A percentile compares a stretch with the other conserved stretches of the same genome.
These are phyloP conservation scores for Amesomyces nigricolor DNA, from an alignment of 2,329 filamentous ascomycete species.

Conservation along the genomic window DNA sequence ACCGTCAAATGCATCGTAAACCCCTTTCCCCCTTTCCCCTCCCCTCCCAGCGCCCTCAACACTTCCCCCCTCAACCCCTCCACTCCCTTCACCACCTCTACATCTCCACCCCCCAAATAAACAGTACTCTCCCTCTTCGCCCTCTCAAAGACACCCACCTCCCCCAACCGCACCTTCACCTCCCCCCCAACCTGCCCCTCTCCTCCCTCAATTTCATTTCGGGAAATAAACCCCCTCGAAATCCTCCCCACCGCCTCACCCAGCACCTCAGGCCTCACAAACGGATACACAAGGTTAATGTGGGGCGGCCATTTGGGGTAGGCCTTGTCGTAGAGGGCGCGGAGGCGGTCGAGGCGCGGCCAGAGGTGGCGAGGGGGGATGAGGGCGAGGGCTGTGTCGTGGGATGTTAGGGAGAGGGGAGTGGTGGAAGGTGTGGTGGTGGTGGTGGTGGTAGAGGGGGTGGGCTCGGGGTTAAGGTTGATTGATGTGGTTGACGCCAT, in stretches of 20 bases:
- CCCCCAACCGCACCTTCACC: slow-evolving; percentile 34
- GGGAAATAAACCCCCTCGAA: slow-evolving; percentile 15
- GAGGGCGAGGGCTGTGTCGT: slow-evolving; percentile 57
- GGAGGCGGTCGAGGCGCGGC: slow-evolving; percentile 47
- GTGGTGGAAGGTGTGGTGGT: background rate
- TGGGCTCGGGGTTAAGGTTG: slow-evolving; percentile 19
- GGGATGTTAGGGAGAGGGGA: slow-evolving; percentile 32
- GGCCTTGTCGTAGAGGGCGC: slow-evolving; percentile 57
- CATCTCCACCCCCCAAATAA: slow-evolving; percentile 36
- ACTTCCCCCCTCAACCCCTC: slow-evolving; percentile 33
- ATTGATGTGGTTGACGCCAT: background rate
- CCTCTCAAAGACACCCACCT: slow-evolving; percentile 44
- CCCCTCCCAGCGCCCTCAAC: slow-evolving; percentile 34
- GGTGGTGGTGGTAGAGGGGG: background rate
- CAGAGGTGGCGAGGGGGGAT: slow-evolving; percentile 48
- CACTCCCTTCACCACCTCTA: slow-evolving; percentile 24
- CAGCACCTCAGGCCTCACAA: slow-evolving; percentile 47
- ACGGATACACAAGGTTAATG: slow-evolving; percentile 62
- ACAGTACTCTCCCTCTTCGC: slow-evolving; percentile 44
- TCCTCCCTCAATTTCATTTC: background rate
- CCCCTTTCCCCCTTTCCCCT: slow-evolving; percentile 20
- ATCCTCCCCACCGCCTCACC: slow-evolving; percentile 38
- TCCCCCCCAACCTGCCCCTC: background rate
- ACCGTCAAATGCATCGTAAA: slow-evolving; percentile 54
- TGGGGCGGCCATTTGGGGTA: slow-evolving; percentile 61